Evolutionary conservation across 345 rosid species (phyloP), one percentile per base, ranked within the genome.

Genomic region (Punica granatum): DNA sequence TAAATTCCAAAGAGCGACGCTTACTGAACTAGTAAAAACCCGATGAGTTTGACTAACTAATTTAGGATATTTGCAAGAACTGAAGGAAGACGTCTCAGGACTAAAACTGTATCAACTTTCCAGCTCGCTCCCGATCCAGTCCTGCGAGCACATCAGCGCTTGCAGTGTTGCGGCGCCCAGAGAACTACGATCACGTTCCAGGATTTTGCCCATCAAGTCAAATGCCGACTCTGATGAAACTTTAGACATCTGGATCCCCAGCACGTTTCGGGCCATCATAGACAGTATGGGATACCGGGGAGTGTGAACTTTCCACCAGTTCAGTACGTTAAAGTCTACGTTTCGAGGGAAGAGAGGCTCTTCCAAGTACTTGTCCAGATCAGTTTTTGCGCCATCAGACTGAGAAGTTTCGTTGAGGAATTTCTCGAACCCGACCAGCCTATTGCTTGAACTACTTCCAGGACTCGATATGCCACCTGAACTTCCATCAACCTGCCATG

Each of bases 291-390:
- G 95, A 70, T 90, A 88, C 76, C 84, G 79, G 0, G 92, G 88
- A 18, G 92, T 81, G 64, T 88, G 90, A 76, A 88, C 95, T 66
- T 85, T 88, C 95, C 95, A 90, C 97, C 97, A 88, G 65, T 85
- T 88, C 23, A 90, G 72, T 49, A 90, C 75, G 71, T 81, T 76
- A 49, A 88, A 86, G 68, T 88, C 90, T 1, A 69, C 81, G 37
- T 79, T 81, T 0, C 92, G 88, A 23, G 97, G 97, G 70, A 90
- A 88, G 13, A 88, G 89, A 14, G 92, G 90, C 53, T 90, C 97
- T 68, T 90, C 92, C 78, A 90, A 74, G 79, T 88, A 90, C 86
- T 82, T 88, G 43, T 86, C 92, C 51, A 88, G 70, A 72, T 90
- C 97, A 0, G 95, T 75, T 65, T 79, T 86, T 10, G 78, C 53